These are phyloP conservation scores for Cairneyella variabilis DNA, from an alignment of 495 filamentous ascomycete genomes.

Conservation along the genomic window DNA sequence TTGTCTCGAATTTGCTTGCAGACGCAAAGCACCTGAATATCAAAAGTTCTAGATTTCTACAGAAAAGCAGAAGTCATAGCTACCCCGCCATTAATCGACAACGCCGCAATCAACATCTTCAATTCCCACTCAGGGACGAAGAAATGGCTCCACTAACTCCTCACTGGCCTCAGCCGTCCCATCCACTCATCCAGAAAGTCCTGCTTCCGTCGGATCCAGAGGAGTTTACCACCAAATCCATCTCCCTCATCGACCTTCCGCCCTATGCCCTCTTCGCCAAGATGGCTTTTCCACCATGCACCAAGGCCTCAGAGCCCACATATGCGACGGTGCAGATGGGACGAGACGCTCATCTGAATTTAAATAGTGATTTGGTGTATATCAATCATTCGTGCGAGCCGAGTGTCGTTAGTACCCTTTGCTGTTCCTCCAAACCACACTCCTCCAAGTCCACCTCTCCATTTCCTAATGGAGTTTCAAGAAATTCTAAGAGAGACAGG, in stretches of 20 bases:
- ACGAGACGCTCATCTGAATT: slow-evolving; percentile 58
- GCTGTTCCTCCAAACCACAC: neutral
- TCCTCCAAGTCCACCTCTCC: neutral
- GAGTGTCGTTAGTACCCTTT: slow-evolving; percentile 43
- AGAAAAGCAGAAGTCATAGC: neutral
- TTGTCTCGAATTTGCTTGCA: no score
- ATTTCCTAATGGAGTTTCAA: neutral
- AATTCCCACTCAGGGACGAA: no score
- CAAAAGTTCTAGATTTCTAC: neutral
- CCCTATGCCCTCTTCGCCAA: slow-evolving; percentile 58
- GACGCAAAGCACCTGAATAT: no score
- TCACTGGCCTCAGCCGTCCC: slow-evolving; percentile 49
- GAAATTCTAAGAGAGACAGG: neutral
- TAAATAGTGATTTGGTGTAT: slow-evolving; percentile 72
- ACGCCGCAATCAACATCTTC: no score
- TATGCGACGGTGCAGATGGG: slow-evolving; percentile 70
- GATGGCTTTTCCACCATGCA: slow-evolving; percentile 50
- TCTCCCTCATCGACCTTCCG: slow-evolving; percentile 57
- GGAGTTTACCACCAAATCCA: slow-evolving; percentile 56
- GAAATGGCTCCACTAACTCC: slow-evolving; percentile 46
- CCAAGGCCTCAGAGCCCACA: slow-evolving; percentile 46
- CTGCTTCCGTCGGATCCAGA: slow-evolving; percentile 21
- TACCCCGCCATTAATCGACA: neutral
- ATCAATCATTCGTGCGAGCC: slow-evolving; percentile 74
- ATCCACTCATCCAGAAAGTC: slow-evolving; percentile 48